phyloP scores from a whole-genome alignment of 148 eudicot species.

The Rhododendron molle region DNA sequence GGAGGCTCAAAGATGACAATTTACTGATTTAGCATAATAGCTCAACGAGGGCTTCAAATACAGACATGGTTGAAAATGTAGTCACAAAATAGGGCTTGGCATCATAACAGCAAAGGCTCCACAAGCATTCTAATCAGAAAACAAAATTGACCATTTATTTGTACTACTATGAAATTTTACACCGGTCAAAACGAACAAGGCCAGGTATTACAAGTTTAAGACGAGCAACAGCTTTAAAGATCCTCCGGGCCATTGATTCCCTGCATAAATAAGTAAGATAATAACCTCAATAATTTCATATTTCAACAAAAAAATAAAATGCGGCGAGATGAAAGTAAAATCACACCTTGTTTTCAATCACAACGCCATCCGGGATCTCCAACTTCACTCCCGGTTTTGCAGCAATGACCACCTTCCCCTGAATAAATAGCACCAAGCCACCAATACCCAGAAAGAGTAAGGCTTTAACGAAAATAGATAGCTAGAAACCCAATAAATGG shows the following conservation, averaged over 20 bases:
- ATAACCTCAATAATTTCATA: neutral
- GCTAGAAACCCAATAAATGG: neutral
- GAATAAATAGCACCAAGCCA: neutral
- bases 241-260: constrained; percentile 66
- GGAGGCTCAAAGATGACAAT: neutral
- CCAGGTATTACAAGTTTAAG: neutral
- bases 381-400: constrained; percentile 76
- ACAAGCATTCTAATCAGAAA: neutral
- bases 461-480: neutral
- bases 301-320: neutral
- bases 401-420: constrained; percentile 75
- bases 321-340: neutral
- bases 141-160: constrained; percentile 2
- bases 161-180: neutral
- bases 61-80: neutral
- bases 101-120: neutral
- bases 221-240: constrained; percentile 28
- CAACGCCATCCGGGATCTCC: constrained; percentile 86
- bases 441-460: neutral
- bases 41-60: neutral
- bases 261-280: constrained; percentile 25
- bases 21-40: too few species aligned
- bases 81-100: neutral
- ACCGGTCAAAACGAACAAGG: too few species aligned
- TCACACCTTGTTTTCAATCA: constrained; percentile 81